Conservation (phyloP, 495 filamentous ascomycete genomes). For the Penicillium canariense region DNA sequence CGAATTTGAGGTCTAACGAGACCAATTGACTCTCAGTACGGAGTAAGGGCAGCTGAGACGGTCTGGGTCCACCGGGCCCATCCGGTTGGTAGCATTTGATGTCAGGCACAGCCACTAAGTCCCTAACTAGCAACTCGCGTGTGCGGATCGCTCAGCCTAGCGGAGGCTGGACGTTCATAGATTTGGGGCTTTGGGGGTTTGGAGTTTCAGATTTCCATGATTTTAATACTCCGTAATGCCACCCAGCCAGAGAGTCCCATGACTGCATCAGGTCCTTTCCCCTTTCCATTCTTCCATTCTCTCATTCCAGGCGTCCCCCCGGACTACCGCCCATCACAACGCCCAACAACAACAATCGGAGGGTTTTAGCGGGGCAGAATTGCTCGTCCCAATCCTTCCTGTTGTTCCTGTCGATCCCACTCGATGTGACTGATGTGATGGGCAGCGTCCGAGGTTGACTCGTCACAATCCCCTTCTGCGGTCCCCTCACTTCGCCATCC, state of each 20-base stretch:
- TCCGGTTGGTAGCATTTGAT: slow-evolving; percentile 24
- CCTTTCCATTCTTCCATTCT: slow-evolving; percentile 14
- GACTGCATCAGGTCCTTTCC: background rate
- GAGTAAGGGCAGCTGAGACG: slow-evolving; percentile 22
- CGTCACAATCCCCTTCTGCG: slow-evolving; percentile 30
- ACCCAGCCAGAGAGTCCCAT: too few relatives aligned
- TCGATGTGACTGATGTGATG: background rate
- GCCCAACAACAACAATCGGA: background rate
- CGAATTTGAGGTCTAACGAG: background rate
- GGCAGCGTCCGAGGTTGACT: slow-evolving; percentile 17
- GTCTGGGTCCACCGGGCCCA: slow-evolving; percentile 15
- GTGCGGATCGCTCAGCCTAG: background rate
- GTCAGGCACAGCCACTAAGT: slow-evolving; percentile 16
- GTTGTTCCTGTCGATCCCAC: background rate
- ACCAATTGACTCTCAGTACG: background rate
- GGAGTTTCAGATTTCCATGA: background rate
- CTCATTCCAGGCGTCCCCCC: slow-evolving; percentile 11
- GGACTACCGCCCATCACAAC: background rate
- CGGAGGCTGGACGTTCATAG: background rate
- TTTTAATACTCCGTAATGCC: background rate
- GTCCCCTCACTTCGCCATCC: slow-evolving; percentile 20
- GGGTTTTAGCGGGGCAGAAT: background rate
- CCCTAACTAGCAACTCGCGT: too few relatives aligned
- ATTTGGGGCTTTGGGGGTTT: too few relatives aligned
- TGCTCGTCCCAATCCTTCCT: background rate